Evolutionary conservation across 345 rosid genomes (phyloP).

Genomic region (Eucalyptus grandis): DNA sequence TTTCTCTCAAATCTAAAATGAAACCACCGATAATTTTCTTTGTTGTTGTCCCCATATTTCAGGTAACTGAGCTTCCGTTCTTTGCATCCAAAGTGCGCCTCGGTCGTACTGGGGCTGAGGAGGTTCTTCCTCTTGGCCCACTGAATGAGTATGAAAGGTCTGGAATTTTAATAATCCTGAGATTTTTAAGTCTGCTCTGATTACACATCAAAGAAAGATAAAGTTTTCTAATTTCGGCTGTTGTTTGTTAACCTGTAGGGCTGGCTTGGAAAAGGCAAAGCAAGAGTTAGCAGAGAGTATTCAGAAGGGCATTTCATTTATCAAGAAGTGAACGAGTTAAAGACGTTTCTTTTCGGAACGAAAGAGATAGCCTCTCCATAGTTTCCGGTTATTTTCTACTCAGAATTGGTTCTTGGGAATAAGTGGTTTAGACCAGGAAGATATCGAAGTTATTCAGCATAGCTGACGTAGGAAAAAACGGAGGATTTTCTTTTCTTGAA

Average conservation of each 20-base stretch:
- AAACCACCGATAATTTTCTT: not conserved
- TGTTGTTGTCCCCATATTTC: not conserved
- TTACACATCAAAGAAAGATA: not conserved
- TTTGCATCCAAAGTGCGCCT: constrained; percentile 84
- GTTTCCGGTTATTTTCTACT: not conserved
- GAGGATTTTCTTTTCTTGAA: not conserved
- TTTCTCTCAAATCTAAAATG: not conserved
- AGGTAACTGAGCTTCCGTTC: constrained; percentile 98
- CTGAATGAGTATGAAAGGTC: constrained; percentile 83
- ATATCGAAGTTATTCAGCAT: not conserved
- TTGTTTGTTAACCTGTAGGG: constrained; percentile 12
- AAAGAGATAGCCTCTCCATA: not conserved
- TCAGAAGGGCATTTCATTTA: constrained; percentile 62
- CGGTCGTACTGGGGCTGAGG: constrained; percentile 44
- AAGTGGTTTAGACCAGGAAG: not conserved
- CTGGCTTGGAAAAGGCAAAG: constrained; percentile 85
- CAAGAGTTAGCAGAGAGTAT: constrained; percentile 73
- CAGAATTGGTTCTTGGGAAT: not conserved
- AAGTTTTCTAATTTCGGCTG: not conserved
- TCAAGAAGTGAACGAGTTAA: constrained; percentile 32
- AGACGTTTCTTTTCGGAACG: not conserved
- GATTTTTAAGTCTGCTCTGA: not conserved
- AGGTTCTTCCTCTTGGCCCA: constrained; percentile 45
- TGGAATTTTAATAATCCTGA: not conserved
- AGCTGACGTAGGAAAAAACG: not conserved